Percentiles rank a stretch among this genome's conserved stretches.
Conservation (phyloP, 176 grass and related monocot genomes). For the Paspalum vaginatum region DNA sequence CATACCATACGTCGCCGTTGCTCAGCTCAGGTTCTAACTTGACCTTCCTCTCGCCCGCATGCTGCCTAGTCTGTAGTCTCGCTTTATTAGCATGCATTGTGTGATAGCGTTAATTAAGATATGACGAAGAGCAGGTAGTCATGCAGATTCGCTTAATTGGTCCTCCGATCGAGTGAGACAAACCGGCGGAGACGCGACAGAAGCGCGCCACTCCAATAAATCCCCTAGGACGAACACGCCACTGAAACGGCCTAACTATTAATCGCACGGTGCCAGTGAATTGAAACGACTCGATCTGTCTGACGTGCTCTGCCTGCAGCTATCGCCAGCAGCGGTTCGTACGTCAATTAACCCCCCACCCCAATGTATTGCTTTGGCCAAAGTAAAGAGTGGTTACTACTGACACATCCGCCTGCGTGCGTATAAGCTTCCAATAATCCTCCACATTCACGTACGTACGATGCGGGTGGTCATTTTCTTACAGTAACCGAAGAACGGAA, state of each 20-base stretch:
- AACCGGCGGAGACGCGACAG: neutral
- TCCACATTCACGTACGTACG: too few species aligned
- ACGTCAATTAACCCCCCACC: conserved; percentile 43
- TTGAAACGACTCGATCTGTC: neutral
- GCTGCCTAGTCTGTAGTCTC: too few species aligned
- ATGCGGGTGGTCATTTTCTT: conserved; percentile 46
- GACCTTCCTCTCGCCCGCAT: too few species aligned
- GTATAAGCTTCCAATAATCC: conserved; percentile 1
- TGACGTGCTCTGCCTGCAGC: neutral
- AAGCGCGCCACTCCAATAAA: neutral
- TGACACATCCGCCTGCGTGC: conserved; percentile 23
- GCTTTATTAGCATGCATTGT: too few species aligned
- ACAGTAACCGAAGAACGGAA: conserved; percentile 31
- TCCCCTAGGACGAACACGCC: too few species aligned
- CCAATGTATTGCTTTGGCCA: too few species aligned
- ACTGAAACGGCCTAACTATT: neutral
- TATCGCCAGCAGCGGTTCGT: conserved; percentile 30
- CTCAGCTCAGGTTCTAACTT: conserved; percentile 36
- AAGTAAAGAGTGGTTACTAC: conserved; percentile 50
- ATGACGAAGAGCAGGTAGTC: conserved; percentile 12
- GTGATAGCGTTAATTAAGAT: neutral
- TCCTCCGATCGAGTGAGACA: neutral
- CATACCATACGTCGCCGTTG: neutral
- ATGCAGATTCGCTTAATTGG: neutral
- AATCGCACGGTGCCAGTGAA: neutral